Conservation (phyloP, 2,329 filamentous ascomycete species). For the Botrytis paeoniae region DNA sequence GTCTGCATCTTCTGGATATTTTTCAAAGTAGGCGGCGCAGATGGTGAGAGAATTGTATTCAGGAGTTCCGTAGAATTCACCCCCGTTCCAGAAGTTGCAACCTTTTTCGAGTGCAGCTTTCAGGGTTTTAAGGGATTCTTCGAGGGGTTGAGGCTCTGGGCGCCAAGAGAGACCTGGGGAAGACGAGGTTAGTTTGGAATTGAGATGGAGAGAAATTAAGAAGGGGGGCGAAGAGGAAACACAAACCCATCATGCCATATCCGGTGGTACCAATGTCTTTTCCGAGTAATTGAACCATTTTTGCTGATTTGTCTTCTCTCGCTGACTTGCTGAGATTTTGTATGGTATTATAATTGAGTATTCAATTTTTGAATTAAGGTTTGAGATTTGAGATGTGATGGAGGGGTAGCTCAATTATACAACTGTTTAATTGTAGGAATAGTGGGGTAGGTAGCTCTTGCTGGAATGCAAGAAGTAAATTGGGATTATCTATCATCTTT, state of each 20-base stretch:
- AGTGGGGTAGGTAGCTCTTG: background rate
- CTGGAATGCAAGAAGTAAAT: background rate
- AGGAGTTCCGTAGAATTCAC: conserved; percentile 61
- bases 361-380: background rate
- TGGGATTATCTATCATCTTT: background rate
- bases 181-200: conserved; percentile 2
- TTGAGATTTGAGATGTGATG: background rate
- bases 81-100: conserved; percentile 58
- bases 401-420: background rate
- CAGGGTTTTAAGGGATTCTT: conserved; percentile 54
- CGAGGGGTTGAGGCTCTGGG: conserved; percentile 39
- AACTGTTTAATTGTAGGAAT: background rate
- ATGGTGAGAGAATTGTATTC: conserved; percentile 58
- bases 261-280: conserved; percentile 33
- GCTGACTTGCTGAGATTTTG: background rate
- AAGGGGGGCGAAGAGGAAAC: background rate
- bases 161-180: conserved; percentile 38
- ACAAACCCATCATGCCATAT: conserved; percentile 31
- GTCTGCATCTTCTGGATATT: conserved; percentile 61
- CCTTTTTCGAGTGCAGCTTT: conserved; percentile 49
- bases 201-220: background rate
- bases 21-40: conserved; percentile 59
- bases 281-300: conserved; percentile 32
- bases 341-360: background rate
- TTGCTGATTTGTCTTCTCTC: background rate